A percentile compares a stretch with the other conserved stretches of the same genome.
Conservation (phyloP, 108 stramenopile genomes). For the Nannochloropsis oceanica region DNA sequence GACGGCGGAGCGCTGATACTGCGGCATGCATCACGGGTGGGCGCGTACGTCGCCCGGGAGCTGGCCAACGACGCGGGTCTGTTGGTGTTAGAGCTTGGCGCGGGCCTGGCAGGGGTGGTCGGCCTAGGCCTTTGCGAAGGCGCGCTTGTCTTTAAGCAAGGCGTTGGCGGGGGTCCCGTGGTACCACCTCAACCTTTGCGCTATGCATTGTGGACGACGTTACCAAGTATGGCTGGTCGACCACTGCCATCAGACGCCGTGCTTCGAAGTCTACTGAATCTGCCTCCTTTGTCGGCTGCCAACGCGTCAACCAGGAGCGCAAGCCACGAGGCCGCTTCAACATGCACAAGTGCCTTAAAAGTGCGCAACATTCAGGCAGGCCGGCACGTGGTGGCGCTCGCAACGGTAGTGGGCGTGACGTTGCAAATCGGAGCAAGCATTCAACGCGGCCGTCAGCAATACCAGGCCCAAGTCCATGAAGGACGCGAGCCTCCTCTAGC, state of each 20-base stretch:
- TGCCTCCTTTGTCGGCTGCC: not conserved
- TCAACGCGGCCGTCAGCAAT: not conserved
- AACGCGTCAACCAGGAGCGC: not conserved
- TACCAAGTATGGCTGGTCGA: not conserved
- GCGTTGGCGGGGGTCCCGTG: not conserved
- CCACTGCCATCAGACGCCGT: not conserved
- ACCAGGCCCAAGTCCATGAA: not conserved
- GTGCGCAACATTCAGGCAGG: not conserved
- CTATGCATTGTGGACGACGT: not conserved
- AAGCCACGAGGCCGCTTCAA: not conserved
- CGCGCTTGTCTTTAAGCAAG: not conserved
- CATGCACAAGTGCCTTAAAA: not conserved
- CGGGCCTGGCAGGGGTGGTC: not conserved
- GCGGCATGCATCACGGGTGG: not conserved
- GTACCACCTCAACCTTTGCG: not conserved
- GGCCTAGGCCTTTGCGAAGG: not conserved
- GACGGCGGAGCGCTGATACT: not conserved
- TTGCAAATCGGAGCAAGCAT: not conserved
- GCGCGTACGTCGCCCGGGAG: not conserved
- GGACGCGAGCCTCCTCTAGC: not conserved
- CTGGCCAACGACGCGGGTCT: not conserved
- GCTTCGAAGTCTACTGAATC: not conserved
- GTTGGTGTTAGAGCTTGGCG: not conserved
- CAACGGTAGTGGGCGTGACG: not conserved
- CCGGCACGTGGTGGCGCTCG: not conserved